A percentile compares a stretch with the other conserved stretches of the same genome.
Conservation (phyloP, 805 yeast species). For the Candida berthetii region DNA sequence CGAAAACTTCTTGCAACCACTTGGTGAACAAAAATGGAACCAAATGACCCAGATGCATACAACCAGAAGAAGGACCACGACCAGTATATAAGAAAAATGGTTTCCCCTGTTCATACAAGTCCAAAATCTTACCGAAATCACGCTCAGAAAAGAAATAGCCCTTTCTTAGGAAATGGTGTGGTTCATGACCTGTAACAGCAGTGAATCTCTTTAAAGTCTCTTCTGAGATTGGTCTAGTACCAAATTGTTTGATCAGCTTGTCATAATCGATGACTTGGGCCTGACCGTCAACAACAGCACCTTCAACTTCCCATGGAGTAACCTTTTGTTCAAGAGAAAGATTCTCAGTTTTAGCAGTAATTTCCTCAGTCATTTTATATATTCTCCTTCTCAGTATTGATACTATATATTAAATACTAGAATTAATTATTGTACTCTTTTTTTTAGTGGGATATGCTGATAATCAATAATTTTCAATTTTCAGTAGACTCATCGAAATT, state of each 20-base stretch:
- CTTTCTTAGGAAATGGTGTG: constrained; percentile 85
- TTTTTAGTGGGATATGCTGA: too few species aligned
- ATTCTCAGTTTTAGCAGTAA: background rate
- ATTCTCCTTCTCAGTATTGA: too few species aligned
- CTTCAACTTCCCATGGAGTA: constrained; percentile 99
- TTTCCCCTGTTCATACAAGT: constrained; percentile 88
- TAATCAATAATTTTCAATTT: too few species aligned
- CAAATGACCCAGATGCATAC: constrained; percentile 97
- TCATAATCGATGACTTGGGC: constrained; percentile 91
- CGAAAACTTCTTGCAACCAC: constrained; percentile 98
- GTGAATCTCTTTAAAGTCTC: constrained; percentile 75
- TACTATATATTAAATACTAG: too few species aligned
- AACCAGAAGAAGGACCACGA: constrained; percentile 91
- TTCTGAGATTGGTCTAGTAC: constrained; percentile 64
- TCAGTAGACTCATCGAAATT: too few species aligned
- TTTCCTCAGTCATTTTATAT: background rate
- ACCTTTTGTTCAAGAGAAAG: constrained; percentile 19
- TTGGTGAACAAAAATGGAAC: constrained; percentile 92
- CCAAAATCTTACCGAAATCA: constrained; percentile 72
- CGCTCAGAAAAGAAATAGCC: constrained; percentile 93
- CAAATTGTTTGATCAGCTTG: constrained; percentile 79
- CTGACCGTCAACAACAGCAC: constrained; percentile 93
- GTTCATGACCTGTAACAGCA: constrained; percentile 79
- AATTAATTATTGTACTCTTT: too few species aligned
- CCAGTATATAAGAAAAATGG: constrained; percentile 96